Evolutionary conservation across 768 basidiomycete species (phyloP).

Genomic region (Obba rivulosa): DNA sequence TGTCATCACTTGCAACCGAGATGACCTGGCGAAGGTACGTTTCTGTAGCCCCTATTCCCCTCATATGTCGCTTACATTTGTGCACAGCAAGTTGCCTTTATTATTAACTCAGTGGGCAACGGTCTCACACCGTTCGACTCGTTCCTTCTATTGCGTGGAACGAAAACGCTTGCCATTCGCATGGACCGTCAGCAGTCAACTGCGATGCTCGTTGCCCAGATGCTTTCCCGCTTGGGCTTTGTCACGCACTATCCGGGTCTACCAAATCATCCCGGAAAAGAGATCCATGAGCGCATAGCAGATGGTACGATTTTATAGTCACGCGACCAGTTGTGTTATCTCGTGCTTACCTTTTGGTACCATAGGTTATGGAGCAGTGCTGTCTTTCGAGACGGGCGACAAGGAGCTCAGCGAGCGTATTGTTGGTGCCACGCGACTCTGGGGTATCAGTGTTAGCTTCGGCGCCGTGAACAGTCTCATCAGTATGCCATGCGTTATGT

Average conservation of each 20-base stretch:
- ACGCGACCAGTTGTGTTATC: background rate
- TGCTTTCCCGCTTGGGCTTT: slow-evolving; percentile 83
- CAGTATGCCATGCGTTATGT: slow-evolving; percentile 99
- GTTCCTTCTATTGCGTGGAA: slow-evolving; percentile 92
- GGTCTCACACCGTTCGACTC: slow-evolving; percentile 93
- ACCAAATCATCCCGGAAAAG: slow-evolving; percentile 70
- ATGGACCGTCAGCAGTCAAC: slow-evolving; percentile 92
- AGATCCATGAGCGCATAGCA: slow-evolving; percentile 88
- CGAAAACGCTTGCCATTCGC: slow-evolving; percentile 93
- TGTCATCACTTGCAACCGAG: slow-evolving; percentile 85
- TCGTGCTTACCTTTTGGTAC: background rate
- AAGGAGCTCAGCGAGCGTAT: slow-evolving; percentile 87
- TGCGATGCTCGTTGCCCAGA: slow-evolving; percentile 78
- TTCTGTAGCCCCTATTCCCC: slow-evolving; percentile 2
- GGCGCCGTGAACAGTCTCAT: slow-evolving; percentile 97
- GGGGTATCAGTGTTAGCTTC: slow-evolving; percentile 98
- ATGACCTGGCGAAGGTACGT: slow-evolving; percentile 80
- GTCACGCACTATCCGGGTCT: slow-evolving; percentile 91
- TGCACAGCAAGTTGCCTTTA: slow-evolving; percentile 78
- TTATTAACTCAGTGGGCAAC: slow-evolving; percentile 91
- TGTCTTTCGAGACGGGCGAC: slow-evolving; percentile 93
- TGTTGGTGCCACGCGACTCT: slow-evolving; percentile 87
- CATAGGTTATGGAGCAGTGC: slow-evolving; percentile 71
- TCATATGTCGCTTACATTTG: background rate
- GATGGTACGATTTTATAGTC: slow-evolving; percentile 41